A percentile compares a stretch with the other conserved stretches of the same genome.
Evolutionary conservation across 306 rosid species (phyloP).

Genomic region (Fragaria vesca): DNA sequence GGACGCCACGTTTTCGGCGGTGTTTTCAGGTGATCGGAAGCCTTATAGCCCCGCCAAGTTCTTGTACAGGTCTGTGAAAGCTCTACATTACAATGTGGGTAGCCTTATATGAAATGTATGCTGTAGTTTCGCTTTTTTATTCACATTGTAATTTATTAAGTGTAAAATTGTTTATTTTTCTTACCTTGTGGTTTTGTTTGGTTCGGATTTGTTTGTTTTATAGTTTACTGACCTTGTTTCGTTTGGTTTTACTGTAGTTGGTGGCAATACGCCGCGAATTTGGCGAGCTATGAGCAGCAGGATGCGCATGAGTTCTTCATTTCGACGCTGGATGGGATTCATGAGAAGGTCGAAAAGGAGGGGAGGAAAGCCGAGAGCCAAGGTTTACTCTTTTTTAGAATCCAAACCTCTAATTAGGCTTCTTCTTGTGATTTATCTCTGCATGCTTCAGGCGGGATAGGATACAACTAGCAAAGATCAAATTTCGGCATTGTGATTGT

Average conservation of each 20-base stretch:
- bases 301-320: slow-evolving; percentile 99
- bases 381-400: slow-evolving; percentile 47
- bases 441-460: neutral
- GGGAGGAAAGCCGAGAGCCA: slow-evolving; percentile 60
- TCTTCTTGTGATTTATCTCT: slow-evolving; percentile 9
- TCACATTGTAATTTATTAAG: neutral
- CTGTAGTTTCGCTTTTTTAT: neutral
- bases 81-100: neutral
- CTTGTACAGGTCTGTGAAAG: slow-evolving; percentile 61
- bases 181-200: neutral
- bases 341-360: slow-evolving; percentile 83
- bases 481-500: neutral
- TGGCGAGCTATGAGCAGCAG: slow-evolving; percentile 95
- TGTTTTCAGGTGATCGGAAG: slow-evolving; percentile 71
- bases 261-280: slow-evolving; percentile 98
- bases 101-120: neutral
- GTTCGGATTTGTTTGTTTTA: neutral
- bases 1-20: slow-evolving; percentile 77
- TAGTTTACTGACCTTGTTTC: neutral
- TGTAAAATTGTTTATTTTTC: neutral
- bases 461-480: neutral
- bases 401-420: neutral
- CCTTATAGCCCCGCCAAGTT: slow-evolving; percentile 96
- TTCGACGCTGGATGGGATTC: slow-evolving; percentile 94
- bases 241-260: slow-evolving; percentile 53